A percentile compares a stretch with the other conserved stretches of the same genome.
Conservation (phyloP, 1,139 yeast genomes). For the Kurtzmaniella quercitrusa region DNA sequence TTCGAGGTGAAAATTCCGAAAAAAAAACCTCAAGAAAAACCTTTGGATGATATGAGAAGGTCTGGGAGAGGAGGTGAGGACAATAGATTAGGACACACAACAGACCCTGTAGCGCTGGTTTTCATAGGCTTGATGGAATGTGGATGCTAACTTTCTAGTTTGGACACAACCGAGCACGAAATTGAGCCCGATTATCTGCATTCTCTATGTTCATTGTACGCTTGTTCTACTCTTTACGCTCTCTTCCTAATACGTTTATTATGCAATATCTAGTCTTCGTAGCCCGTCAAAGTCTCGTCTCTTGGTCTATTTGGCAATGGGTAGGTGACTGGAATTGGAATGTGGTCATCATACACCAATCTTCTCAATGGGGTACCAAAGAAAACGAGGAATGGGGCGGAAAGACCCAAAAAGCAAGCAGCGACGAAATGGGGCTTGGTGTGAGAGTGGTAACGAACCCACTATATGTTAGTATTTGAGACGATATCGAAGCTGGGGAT, state of each 20-base stretch:
- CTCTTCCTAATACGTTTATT: background rate
- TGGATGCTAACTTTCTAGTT: too few species aligned
- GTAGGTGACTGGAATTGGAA: constrained; percentile 63
- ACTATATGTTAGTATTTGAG: constrained; percentile 30
- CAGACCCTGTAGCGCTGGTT: too few species aligned
- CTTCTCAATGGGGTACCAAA: constrained; percentile 68
- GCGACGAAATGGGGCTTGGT: constrained; percentile 74
- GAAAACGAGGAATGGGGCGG: constrained; percentile 62
- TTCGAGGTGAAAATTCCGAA: background rate
- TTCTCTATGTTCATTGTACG: too few species aligned
- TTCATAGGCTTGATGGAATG: too few species aligned
- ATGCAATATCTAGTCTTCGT: constrained; percentile 41
- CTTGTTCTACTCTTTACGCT: too few species aligned
- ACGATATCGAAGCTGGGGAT: background rate
- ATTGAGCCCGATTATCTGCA: too few species aligned
- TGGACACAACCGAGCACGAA: too few species aligned
- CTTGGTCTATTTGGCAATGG: constrained; percentile 63
- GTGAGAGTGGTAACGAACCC: constrained; percentile 77
- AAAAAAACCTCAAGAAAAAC: background rate
- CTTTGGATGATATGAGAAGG: background rate
- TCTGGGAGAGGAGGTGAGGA: background rate
- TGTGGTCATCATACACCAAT: constrained; percentile 63
- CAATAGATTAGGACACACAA: too few species aligned
- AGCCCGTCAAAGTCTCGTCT: constrained; percentile 47
- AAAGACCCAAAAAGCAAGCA: constrained; percentile 61